A percentile compares a stretch with the other conserved stretches of the same genome.
These are phyloP conservation scores for Plasmodium gaboni DNA, from an alignment of 169 alveolate species.

Conservation along the genomic window DNA sequence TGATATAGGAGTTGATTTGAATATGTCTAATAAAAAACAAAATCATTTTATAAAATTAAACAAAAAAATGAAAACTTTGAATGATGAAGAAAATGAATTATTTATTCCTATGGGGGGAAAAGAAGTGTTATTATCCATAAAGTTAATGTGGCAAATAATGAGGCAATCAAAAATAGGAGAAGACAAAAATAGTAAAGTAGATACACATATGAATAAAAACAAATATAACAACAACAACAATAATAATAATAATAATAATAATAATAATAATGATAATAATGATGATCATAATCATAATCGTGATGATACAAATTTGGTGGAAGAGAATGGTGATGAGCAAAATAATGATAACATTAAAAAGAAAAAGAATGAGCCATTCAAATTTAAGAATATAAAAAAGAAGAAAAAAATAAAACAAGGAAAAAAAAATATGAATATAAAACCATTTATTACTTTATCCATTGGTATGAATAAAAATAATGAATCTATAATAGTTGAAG, in stretches of 20 bases:
- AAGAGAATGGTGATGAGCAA: not conserved
- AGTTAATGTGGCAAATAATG: slow-evolving; percentile 30
- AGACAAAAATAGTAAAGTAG: not conserved
- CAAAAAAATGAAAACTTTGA: slow-evolving; percentile 49
- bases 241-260: not conserved
- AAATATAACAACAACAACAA: not conserved
- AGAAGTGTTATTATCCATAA: slow-evolving; percentile 58
- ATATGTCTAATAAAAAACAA: slow-evolving; percentile 38
- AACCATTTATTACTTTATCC: slow-evolving; percentile 70
- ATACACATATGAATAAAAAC: not conserved
- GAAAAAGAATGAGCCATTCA: not conserved
- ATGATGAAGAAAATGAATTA: slow-evolving; percentile 66
- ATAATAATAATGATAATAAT: not conserved
- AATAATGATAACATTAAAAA: not conserved
- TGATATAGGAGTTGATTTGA: slow-evolving; percentile 56
- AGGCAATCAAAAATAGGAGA: not conserved
- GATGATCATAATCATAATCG: not conserved
- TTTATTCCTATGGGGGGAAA: slow-evolving; percentile 77
- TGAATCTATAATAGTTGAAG: slow-evolving; percentile 61
- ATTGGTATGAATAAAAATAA: slow-evolving; percentile 66
- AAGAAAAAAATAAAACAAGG: slow-evolving; percentile 32
- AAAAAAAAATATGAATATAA: slow-evolving; percentile 18
- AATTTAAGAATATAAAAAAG: not conserved
- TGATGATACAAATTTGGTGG: not conserved
- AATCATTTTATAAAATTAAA: slow-evolving; percentile 42